phyloP scores from a whole-genome alignment of 352 stramenopile genomes.

The Pythium myriotylum region DNA sequence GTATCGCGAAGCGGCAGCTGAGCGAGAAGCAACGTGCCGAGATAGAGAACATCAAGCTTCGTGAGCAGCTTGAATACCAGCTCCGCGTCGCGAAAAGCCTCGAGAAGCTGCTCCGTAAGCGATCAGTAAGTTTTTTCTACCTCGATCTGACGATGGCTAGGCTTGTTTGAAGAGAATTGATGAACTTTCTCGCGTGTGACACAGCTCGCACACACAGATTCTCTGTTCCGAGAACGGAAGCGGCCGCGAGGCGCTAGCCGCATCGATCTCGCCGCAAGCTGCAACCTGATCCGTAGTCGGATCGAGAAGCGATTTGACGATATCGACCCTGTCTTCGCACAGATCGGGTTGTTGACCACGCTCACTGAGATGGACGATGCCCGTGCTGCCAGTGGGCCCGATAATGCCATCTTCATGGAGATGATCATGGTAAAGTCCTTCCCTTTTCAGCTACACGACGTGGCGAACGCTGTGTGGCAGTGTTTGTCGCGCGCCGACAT shows the following conservation, averaged over 20 bases:
- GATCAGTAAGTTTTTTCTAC: conserved; percentile 9
- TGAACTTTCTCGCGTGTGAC: not conserved
- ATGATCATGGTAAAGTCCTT: not conserved
- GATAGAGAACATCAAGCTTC: conserved; percentile 61
- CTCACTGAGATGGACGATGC: not conserved
- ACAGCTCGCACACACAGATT: not conserved
- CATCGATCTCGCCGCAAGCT: not conserved
- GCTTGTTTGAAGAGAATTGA: not conserved
- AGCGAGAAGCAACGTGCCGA: conserved; percentile 52
- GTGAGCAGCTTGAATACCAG: conserved; percentile 51
- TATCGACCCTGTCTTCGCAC: not conserved
- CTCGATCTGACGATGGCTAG: not conserved
- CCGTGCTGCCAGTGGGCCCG: not conserved
- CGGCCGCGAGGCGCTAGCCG: not conserved
- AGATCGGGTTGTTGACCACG: not conserved
- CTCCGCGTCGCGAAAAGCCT: conserved; percentile 57
- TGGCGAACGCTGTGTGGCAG: not conserved
- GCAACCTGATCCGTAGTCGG: not conserved
- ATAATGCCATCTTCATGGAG: conserved; percentile 9
- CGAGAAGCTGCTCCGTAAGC: conserved; percentile 59
- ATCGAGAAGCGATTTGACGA: not conserved
- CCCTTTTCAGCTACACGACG: not conserved
- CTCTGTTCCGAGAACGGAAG: conserved; percentile 6
- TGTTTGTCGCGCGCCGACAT: not conserved
- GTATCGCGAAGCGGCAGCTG: conserved; percentile 46